Percentiles rank a stretch among this genome's conserved stretches.
phyloP scores from a whole-genome alignment of 176 grass and related monocot species.

The Hyparrhenia diplandra region DNA sequence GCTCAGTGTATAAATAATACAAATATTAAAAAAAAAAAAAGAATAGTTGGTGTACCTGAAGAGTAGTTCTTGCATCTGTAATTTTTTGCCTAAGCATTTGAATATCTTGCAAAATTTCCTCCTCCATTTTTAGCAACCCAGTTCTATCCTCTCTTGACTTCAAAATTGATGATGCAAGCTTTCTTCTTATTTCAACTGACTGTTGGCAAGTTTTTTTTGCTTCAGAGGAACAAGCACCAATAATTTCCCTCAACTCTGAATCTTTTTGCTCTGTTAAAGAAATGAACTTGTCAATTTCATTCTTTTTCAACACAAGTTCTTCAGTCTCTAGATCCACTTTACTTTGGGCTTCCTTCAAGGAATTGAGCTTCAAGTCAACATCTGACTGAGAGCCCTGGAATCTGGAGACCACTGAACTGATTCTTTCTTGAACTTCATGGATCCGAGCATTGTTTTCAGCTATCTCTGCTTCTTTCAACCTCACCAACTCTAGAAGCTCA shows the following conservation, averaged over 20 bases:
- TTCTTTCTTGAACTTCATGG: slow-evolving; percentile 72
- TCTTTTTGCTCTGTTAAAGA: neutral
- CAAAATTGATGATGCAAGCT: slow-evolving; percentile 61
- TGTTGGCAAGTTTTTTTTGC: slow-evolving; percentile 12
- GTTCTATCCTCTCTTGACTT: no score
- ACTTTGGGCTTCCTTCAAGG: slow-evolving; percentile 48
- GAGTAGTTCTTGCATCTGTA: slow-evolving; percentile 70
- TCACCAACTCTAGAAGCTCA: slow-evolving; percentile 72
- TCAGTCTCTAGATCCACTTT: slow-evolving; percentile 61
- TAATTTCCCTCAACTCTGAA: no score
- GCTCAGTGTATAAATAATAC: neutral
- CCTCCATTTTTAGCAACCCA: no score
- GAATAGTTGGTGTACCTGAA: slow-evolving; percentile 58
- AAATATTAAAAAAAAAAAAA: neutral
- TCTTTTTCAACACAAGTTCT: slow-evolving; percentile 53
- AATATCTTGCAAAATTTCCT: slow-evolving; percentile 61
- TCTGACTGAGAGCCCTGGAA: slow-evolving; percentile 65
- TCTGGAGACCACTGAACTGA: slow-evolving; percentile 48
- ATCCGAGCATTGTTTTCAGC: slow-evolving; percentile 76
- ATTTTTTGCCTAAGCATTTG: slow-evolving; percentile 82
- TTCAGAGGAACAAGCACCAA: slow-evolving; percentile 1
- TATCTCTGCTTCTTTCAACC: slow-evolving; percentile 86
- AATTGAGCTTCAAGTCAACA: slow-evolving; percentile 64
- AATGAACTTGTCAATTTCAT: slow-evolving; percentile 59
- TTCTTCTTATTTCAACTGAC: slow-evolving; percentile 34